Base-by-base conservation (phyloP, 257 asterid species). In the Ligustrum vulgare region DNA sequence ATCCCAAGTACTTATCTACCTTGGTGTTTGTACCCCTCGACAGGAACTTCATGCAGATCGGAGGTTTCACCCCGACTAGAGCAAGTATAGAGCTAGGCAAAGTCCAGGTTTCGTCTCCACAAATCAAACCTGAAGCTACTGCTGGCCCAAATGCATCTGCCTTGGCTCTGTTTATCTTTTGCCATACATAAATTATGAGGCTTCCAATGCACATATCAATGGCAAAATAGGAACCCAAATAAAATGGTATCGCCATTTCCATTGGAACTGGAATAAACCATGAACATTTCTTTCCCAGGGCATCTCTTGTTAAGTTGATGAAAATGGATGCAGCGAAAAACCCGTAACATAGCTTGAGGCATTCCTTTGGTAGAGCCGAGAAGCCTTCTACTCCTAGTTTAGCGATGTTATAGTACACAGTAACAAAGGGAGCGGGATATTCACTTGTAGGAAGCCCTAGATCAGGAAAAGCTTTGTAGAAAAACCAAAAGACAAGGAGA, bases 51-150 rank as follows among this genome's bases (percentile, higher is more conserved):
- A 89, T 87, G n/a, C n/a, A n/a, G n/a, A n/a, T n/a, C n/a, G n/a
- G n/a, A n/a, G n/a, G n/a, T n/a, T n/a, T n/a, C n/a, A n/a, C n/a
- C n/a, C n/a, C n/a, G n/a, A n/a, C n/a, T n/a, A n/a, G n/a, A n/a
- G n/a, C n/a, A n/a, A n/a, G 85, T 49, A 89, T 11, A 9, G 88
- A 84, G 39, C 71, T 82, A 6, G 93, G 93, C 65, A 89, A 63
- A 11, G 91, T 86, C 93, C 95, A 89, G 9, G 87, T 78, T 2
- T 91, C 92, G 11, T 89, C 95, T 0, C 95, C 93, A 71, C 92
- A 89, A 6, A 89, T 87, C 75, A 89, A 72, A 43, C 95, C 95
- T 1, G 95, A 86, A 0, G 95, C 95, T 0, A 88, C 92, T 0
- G 93, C 91, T 1, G 91, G 91, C 13, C 86, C 96, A 54, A 84